These are phyloP conservation scores for Coemansia sp. DNA, from an alignment of 192 early-diverging fungal genomes.

Conservation along the genomic window DNA sequence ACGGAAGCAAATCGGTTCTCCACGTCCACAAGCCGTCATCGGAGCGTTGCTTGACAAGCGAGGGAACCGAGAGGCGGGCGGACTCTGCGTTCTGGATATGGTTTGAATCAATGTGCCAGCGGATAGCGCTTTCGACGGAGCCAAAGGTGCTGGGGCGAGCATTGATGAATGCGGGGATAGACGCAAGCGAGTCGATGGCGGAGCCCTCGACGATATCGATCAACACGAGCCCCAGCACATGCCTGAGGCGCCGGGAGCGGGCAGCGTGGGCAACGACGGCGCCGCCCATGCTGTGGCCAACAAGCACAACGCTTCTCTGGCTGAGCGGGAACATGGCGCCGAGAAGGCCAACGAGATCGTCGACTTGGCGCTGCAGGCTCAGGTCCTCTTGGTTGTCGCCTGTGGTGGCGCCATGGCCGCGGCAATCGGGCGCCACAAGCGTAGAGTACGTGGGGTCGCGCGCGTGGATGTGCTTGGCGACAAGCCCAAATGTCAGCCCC, in stretches of 20 bases:
- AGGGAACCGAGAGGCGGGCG: constrained; percentile 72
- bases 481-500: constrained; percentile 69
- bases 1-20: constrained; percentile 63
- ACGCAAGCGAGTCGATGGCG: constrained; percentile 51
- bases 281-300: constrained; percentile 89
- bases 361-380: constrained; percentile 60
- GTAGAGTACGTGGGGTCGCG: constrained; percentile 28
- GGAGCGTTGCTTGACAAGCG: constrained; percentile 49
- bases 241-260: constrained; percentile 49
- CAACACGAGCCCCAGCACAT: constrained; percentile 66
- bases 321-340: constrained; percentile 41
- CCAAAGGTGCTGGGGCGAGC: constrained; percentile 38
- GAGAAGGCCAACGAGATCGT: constrained; percentile 62
- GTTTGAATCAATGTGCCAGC: constrained; percentile 60
- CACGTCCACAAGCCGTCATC: constrained; percentile 58
- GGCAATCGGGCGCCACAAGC: constrained; percentile 67
- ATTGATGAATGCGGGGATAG: constrained; percentile 43
- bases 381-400: constrained; percentile 57
- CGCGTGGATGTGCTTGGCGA: constrained; percentile 57
- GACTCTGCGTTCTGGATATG: constrained; percentile 69
- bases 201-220: constrained; percentile 82
- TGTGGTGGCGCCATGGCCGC: constrained; percentile 68
- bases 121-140: constrained; percentile 34
- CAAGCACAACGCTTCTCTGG: constrained; percentile 61
- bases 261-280: constrained; percentile 71